Percentiles rank a stretch among this genome's conserved stretches.
phyloP scores from a whole-genome alignment of 768 basidiomycete genomes.

The Pleurotus platypus region DNA sequence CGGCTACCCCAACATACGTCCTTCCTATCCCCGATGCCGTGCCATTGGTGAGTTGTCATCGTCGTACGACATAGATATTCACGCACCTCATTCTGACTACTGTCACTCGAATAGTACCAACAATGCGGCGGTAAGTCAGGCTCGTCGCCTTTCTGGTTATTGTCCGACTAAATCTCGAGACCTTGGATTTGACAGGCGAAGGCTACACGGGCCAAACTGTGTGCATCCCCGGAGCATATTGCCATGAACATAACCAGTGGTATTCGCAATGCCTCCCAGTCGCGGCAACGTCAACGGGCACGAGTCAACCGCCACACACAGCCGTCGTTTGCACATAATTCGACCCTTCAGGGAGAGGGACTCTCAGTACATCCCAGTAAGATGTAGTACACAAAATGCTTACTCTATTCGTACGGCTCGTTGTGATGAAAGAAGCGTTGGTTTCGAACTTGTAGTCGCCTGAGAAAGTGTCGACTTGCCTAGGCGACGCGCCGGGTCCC shows the following conservation, averaged over 20 bases:
- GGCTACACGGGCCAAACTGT: background rate
- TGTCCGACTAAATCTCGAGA: background rate
- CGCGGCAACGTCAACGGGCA: background rate
- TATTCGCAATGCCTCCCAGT: background rate
- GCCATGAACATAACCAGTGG: background rate
- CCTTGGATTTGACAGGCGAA: background rate
- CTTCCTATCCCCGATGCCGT: background rate
- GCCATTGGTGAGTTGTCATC: background rate
- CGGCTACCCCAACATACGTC: background rate
- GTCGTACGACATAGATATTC: background rate
- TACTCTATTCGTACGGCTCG: too few species aligned
- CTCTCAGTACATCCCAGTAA: too few species aligned
- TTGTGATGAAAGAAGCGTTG: too few species aligned
- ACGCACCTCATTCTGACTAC: background rate
- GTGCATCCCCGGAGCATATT: background rate
- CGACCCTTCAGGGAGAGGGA: too few species aligned
- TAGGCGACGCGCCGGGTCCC: too few species aligned
- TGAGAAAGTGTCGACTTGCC: too few species aligned
- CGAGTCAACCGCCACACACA: background rate
- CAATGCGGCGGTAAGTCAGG: slow-evolving; percentile 1
- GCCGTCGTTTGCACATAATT: background rate
- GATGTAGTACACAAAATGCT: too few species aligned
- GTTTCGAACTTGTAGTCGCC: too few species aligned
- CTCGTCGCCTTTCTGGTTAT: background rate
- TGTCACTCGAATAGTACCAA: background rate